phyloP scores from a whole-genome alignment of 73 alveolate genomes.

The Tetrahymena elliotti region DNA sequence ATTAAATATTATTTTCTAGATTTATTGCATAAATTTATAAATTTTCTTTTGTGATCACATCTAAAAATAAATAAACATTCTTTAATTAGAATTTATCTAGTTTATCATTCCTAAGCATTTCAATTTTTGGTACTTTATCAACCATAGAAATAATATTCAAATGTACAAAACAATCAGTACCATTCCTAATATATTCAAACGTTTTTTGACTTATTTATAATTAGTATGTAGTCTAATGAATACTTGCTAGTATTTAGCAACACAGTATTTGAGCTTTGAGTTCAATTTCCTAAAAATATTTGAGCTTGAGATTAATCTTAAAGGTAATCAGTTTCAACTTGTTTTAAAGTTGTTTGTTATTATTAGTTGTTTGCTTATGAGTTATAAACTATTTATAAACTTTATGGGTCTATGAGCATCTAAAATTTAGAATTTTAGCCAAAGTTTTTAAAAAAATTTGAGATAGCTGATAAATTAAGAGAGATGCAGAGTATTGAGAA shows the following conservation, averaged over 20 bases:
- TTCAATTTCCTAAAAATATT: neutral
- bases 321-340: neutral
- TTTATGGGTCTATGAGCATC: neutral
- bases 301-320: neutral
- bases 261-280: neutral
- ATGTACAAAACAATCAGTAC: neutral
- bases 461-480: neutral
- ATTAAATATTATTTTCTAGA: neutral
- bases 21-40: neutral
- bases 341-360: neutral
- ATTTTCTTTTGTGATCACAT: neutral
- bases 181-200: neutral
- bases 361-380: neutral
- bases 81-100: neutral
- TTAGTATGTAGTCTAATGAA: neutral
- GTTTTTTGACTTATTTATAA: neutral
- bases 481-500: neutral
- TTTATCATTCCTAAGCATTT: neutral
- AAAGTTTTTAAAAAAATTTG: neutral
- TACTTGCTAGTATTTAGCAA: neutral
- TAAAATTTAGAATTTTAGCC: neutral
- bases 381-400: neutral
- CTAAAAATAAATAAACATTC: neutral
- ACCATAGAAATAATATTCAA: neutral
- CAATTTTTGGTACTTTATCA: neutral